Base-by-base conservation (phyloP, 2,329 filamentous ascomycete species). In the Fusarium circinatum region DNA sequence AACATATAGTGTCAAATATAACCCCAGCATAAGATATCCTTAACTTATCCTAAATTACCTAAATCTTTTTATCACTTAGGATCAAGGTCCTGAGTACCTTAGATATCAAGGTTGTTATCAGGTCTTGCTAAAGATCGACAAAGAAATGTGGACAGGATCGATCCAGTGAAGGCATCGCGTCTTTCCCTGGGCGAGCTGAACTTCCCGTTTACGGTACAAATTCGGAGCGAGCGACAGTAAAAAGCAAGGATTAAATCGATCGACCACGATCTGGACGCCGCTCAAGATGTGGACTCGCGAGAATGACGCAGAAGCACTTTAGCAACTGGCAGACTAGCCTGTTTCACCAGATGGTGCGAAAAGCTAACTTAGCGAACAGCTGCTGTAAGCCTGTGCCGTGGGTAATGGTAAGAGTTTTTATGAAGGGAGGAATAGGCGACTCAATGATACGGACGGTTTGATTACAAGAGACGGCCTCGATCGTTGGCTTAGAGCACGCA, bases 141-240 rank as follows among this genome's bases (percentile, higher is more conserved):
- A 17, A 54, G 14, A 24, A 44, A 57, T 36, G 39, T 22, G 28
- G 28, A 36, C 36, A 24, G 18, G n/a, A n/a, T 55, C 22, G n/a
- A 26, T 55, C 22, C 20, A 32, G 18, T 26, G 79, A 24, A 61
- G 71, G 18, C 76, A 79, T 42, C 67, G 62, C 13, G n/a, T 73
- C 22, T 82, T 38, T 80, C 51, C 73, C 62, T 4, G 34, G 41
- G 26, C 26, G 39, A 58, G 41, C 32, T 36, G 85, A 87, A 75
- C 79, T 87, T 9, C 85, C 63, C 82, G 82, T 60, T 74, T 80
- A 49, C 77, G 82, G 2, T 28, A 39, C 51, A 54, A 28, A 86
- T 87, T 85, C 32, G 85, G 24, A 49, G 41, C 22, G 26, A 28
- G 62, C 47, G 60, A 52, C 18, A 36, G 39, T 28, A 32, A 30